Conservation (phyloP, 495 filamentous ascomycete species). For the Articulospora tetracladia region DNA sequence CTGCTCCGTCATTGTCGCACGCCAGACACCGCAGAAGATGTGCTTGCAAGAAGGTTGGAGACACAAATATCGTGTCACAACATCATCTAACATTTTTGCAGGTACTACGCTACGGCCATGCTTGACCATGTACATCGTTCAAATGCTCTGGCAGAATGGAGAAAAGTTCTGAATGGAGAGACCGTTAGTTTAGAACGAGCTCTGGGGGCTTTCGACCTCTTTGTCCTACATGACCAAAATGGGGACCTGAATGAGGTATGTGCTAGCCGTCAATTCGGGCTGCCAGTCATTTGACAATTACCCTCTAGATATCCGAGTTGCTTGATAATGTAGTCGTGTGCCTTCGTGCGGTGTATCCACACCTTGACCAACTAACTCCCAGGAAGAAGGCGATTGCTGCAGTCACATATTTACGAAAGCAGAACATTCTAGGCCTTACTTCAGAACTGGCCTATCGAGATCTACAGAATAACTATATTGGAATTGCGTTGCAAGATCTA, state of each 20-base stretch:
- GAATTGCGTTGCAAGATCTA: slow-evolving; percentile 64
- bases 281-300: neutral
- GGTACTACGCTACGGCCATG: slow-evolving; percentile 69
- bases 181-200: slow-evolving; percentile 65
- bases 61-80: neutral
- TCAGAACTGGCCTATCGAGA: slow-evolving; percentile 65
- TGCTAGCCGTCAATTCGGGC: slow-evolving; percentile 10
- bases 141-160: slow-evolving; percentile 74
- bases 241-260: slow-evolving; percentile 70
- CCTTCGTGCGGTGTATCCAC: slow-evolving; percentile 45
- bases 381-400: slow-evolving; percentile 65
- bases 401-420: slow-evolving; percentile 58
- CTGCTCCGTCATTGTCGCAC: slow-evolving; percentile 61
- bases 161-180: slow-evolving; percentile 31
- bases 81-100: slow-evolving; percentile 28
- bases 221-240: slow-evolving; percentile 65
- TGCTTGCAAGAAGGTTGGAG: slow-evolving; percentile 71
- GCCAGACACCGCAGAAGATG: slow-evolving; percentile 62
- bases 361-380: slow-evolving; percentile 47
- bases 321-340: slow-evolving; percentile 59
- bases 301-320: slow-evolving; percentile 47
- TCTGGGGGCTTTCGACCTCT: slow-evolving; percentile 81
- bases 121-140: slow-evolving; percentile 78
- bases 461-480: slow-evolving; percentile 81
- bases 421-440: slow-evolving; percentile 65